A percentile compares a stretch with the other conserved stretches of the same genome.
phyloP scores from a whole-genome alignment of 1,284 basidiomycete species.

The Mycena sp. region DNA sequence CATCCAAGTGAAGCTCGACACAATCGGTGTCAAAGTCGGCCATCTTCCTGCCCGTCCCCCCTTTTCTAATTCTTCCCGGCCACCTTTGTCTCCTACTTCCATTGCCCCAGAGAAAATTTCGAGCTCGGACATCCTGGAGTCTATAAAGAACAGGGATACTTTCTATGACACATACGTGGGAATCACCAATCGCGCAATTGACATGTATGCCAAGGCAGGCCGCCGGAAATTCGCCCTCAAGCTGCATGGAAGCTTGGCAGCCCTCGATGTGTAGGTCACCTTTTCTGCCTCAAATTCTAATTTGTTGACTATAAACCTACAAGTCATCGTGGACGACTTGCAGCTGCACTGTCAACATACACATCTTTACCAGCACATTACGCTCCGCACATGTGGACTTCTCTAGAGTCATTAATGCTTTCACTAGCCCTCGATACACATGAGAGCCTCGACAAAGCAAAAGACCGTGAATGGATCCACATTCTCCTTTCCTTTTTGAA shows the following conservation, averaged over 20 bases:
- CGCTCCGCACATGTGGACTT: conserved; percentile 79
- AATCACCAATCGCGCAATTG: conserved; percentile 83
- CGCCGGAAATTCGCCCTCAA: conserved; percentile 87
- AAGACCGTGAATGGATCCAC: conserved; percentile 80
- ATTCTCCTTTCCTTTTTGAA: conserved; percentile 75
- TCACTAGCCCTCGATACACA: conserved; percentile 76
- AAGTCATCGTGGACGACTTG: conserved; percentile 74
- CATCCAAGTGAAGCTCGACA: conserved; percentile 69
- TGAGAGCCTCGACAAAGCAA: conserved; percentile 57
- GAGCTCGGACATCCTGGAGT: conserved; percentile 70
- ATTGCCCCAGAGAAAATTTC: conserved; percentile 58
- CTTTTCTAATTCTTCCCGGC: conserved; percentile 61
- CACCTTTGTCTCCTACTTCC: conserved; percentile 26
- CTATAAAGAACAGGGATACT: conserved; percentile 62
- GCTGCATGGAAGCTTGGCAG: conserved; percentile 85
- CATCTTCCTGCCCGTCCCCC: conserved; percentile 80
- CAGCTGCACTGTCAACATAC: conserved; percentile 73
- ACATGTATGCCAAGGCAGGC: conserved; percentile 82
- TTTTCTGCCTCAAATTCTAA: not conserved
- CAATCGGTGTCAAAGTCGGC: conserved; percentile 77
- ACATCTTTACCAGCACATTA: conserved; percentile 85
- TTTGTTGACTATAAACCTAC: conserved; percentile 24
- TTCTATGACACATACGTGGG: conserved; percentile 83
- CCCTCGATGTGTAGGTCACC: conserved; percentile 80
- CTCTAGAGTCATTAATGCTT: conserved; percentile 81